A percentile compares a stretch with the other conserved stretches of the same genome.
phyloP scores from a whole-genome alignment of 495 filamentous ascomycete species.

The Xylaria castorea region DNA sequence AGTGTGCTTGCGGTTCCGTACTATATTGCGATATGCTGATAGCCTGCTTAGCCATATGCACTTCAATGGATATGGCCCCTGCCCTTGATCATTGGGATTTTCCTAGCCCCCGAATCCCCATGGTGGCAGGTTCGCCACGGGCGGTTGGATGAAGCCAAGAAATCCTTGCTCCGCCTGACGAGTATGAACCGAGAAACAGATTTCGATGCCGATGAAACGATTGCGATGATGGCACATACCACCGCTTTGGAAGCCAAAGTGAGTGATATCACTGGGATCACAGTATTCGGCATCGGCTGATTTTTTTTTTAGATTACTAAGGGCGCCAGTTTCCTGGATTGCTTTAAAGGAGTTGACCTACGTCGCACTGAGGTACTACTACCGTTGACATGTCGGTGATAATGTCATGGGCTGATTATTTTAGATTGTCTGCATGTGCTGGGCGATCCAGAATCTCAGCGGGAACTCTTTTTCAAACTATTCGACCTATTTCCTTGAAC shows the following conservation, averaged over 20 bases:
- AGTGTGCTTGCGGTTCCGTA: constrained; percentile 12
- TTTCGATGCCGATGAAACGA: constrained; percentile 76
- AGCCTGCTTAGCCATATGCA: constrained; percentile 61
- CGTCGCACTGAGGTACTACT: constrained; percentile 68
- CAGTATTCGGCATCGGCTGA: background rate
- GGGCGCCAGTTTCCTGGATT: constrained; percentile 74
- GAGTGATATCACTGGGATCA: background rate
- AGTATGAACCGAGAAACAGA: constrained; percentile 61
- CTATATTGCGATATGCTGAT: constrained; percentile 19
- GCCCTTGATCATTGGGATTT: constrained; percentile 73
- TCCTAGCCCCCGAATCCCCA: constrained; percentile 76
- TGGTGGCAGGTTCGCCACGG: constrained; percentile 85
- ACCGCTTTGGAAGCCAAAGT: constrained; percentile 73
- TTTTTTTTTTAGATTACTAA: constrained; percentile 54
- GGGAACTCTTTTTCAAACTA: constrained; percentile 84
- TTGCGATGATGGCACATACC: constrained; percentile 87
- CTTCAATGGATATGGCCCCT: constrained; percentile 89
- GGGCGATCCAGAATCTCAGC: constrained; percentile 82
- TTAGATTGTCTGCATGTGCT: constrained; percentile 74
- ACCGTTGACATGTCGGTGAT: background rate
- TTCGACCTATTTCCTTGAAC: constrained; percentile 77
- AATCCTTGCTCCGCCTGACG: constrained; percentile 70
- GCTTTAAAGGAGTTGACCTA: constrained; percentile 76
- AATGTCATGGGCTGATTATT: constrained; percentile 23
- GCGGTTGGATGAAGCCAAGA: constrained; percentile 70